phyloP scores from a whole-genome alignment of 352 stramenopile species.

The Aphanomyces stellatus region DNA sequence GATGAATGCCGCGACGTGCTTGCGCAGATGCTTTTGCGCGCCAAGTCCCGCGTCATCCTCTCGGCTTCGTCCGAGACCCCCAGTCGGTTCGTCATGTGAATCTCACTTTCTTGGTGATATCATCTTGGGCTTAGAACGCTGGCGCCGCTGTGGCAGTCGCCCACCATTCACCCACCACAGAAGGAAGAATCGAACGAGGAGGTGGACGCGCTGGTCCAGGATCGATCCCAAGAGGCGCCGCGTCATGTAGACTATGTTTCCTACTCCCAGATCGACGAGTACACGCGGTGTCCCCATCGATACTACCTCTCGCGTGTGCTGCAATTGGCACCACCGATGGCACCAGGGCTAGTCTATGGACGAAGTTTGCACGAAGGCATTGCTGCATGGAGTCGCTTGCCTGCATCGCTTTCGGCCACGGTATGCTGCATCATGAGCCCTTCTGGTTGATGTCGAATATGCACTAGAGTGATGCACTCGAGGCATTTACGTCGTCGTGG shows the following conservation, averaged over 20 bases:
- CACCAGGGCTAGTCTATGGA: conserved; percentile 64
- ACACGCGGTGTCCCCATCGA: conserved; percentile 62
- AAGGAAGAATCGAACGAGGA: too few relatives aligned
- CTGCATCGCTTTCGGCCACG: too few relatives aligned
- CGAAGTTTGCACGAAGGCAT: conserved; percentile 61
- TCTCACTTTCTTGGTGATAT: background rate
- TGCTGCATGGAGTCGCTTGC: conserved; percentile 26
- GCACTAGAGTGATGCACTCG: conserved; percentile 15
- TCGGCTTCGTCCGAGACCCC: background rate
- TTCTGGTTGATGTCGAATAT: too few relatives aligned
- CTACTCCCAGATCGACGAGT: conserved; percentile 76
- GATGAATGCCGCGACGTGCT: background rate
- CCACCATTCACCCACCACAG: background rate
- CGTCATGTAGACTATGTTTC: conserved; percentile 61
- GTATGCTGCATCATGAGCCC: too few relatives aligned
- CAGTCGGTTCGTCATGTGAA: background rate
- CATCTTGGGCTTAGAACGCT: background rate
- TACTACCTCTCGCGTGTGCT: conserved; percentile 69
- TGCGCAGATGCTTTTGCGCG: background rate
- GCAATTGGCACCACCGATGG: conserved; percentile 39
- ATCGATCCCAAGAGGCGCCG: background rate
- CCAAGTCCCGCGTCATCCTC: background rate
- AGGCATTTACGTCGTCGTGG: conserved; percentile 15
- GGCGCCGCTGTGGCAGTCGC: background rate
- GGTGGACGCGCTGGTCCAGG: too few relatives aligned